Evolutionary conservation across 2,329 filamentous ascomycete species (phyloP), one percentile per base, ranked within the genome.

Genomic region (Phyllosticta citrichinensis): DNA sequence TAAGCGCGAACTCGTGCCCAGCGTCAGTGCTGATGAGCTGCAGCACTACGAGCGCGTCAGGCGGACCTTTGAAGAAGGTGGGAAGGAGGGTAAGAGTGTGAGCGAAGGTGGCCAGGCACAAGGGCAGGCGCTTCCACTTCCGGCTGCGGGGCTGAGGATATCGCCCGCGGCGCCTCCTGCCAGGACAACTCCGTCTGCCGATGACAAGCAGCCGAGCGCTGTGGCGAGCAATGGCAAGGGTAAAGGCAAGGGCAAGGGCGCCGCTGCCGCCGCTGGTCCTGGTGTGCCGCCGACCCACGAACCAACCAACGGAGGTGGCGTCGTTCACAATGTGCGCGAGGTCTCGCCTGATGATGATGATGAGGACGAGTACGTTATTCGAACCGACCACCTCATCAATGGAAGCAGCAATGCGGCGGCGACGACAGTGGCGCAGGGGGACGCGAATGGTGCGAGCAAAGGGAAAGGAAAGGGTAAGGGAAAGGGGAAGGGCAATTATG

Each of bases 1-100:
- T 0, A 86, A 93, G 68, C 78, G 79, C 52, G 94, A 97, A 75
- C 81, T 99, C 51, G 87, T 97, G n/a, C 92, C 92, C 17, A 92
- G 87, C 76, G 94, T 99, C 57, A 96, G 91, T 69, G 86, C 88
- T 11, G 93, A 96, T 64, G 94, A 99, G 76, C 77, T 99, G 51
- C 83, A 87, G 55, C 94, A 99, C 71, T 99, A 97, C 68, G 89
- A 96, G 70, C 79, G 83, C 0, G 93, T 99, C 5, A 81, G 94
- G 50, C 84, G 82, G 19, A 83, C 85, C 19, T 99, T 99, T 69
- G 94, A 99, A 70, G 87, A 87, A 10, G 75, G 73, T 5, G 76
- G 77, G 24, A 74, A 77, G 68, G 80, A 73, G 69, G 73, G 74
- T 47, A 76, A 78, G 64, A 74, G 76, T 22, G 22, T 22, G 22